Percentiles rank a stretch among this genome's conserved stretches.
phyloP scores from a whole-genome alignment of 2,329 filamentous ascomycete genomes.

The Laburnicola sp. region DNA sequence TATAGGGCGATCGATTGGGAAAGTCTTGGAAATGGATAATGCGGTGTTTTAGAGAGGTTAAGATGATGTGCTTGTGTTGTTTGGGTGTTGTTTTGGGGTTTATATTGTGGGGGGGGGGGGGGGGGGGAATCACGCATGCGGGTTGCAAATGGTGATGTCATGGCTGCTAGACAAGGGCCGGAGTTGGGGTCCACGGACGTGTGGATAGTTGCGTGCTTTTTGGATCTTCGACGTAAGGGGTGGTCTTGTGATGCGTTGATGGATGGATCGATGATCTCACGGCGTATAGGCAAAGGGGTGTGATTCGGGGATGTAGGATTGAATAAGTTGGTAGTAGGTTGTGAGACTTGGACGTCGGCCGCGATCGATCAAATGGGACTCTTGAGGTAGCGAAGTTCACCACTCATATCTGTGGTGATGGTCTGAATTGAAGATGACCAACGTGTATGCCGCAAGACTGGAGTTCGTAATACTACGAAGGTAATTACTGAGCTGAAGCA shows the following conservation, averaged over 20 bases:
- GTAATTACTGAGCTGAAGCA: too few species aligned
- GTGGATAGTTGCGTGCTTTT: too few species aligned
- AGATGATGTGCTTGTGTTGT: constrained; percentile 22
- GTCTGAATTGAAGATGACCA: too few species aligned
- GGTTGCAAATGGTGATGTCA: constrained; percentile 4
- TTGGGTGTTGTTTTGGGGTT: constrained; percentile 4
- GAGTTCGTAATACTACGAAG: too few species aligned
- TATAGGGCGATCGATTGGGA: not conserved
- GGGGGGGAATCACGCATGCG: not conserved
- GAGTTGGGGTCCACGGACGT: not conserved
- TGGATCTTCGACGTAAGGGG: not conserved
- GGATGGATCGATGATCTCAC: not conserved
- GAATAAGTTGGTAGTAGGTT: too few species aligned
- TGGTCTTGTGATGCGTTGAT: not conserved
- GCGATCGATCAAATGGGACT: too few species aligned
- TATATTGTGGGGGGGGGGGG: not conserved
- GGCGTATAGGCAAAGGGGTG: not conserved
- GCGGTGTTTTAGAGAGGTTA: too few species aligned
- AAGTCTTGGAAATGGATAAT: not conserved
- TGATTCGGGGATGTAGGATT: too few species aligned
- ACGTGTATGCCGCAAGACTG: too few species aligned
- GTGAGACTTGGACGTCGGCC: too few species aligned
- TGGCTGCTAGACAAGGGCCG: not conserved
- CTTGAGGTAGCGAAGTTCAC: too few species aligned
- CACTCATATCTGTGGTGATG: too few species aligned